Percentiles rank a stretch among this genome's conserved stretches.
Conservation (phyloP, 1,139 yeast genomes). For the Suhomyces atakaporum region DNA sequence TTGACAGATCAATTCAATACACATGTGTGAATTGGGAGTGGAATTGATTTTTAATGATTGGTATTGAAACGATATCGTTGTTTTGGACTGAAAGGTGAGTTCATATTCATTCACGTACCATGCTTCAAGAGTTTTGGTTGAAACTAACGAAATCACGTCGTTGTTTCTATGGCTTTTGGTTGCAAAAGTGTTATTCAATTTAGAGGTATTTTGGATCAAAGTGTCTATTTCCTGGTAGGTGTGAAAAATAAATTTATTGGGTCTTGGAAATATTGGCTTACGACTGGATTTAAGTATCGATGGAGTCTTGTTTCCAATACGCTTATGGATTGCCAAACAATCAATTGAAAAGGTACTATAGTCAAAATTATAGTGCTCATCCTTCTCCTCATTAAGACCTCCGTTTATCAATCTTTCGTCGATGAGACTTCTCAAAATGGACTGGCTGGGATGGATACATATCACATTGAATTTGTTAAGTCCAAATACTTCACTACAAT, state of each 20-base stretch:
- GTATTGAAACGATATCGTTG: conserved; percentile 48
- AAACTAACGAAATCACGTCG: conserved; percentile 19
- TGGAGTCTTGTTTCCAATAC: too few species aligned
- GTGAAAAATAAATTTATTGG: conserved; percentile 7
- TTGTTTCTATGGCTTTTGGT: not conserved
- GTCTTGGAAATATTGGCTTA: conserved; percentile 8
- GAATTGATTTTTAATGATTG: conserved; percentile 26
- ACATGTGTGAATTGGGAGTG: conserved; percentile 36
- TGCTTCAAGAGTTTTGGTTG: conserved; percentile 36
- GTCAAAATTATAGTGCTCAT: conserved; percentile 22
- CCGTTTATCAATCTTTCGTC: not conserved
- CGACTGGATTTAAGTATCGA: conserved; percentile 2
- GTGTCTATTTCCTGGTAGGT: conserved; percentile 11
- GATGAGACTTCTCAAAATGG: not conserved
- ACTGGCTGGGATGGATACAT: conserved; percentile 2
- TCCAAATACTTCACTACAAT: conserved; percentile 26
- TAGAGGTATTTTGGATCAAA: not conserved
- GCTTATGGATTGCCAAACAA: conserved; percentile 8
- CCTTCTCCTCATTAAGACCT: conserved; percentile 9
- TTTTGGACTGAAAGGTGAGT: conserved; percentile 20
- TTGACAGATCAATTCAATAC: conserved; percentile 53
- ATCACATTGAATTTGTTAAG: conserved; percentile 29
- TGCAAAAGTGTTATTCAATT: not conserved
- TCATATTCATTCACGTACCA: conserved; percentile 48
- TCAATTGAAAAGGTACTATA: conserved; percentile 19